Evolutionary conservation across 305 asterid species (phyloP).

Genomic region (Solanum hybrid): DNA sequence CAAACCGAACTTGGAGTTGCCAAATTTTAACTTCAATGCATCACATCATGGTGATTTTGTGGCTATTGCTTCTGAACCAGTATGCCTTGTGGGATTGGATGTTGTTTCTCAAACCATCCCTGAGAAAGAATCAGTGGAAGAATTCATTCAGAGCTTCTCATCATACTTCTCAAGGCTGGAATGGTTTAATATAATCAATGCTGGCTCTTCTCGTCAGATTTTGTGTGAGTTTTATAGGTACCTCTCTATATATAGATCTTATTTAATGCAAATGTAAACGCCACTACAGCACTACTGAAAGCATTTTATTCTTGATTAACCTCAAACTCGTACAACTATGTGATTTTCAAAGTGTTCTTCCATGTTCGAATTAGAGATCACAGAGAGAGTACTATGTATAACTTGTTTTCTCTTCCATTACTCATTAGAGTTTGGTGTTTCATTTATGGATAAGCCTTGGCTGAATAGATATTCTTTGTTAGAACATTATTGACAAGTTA

Average conservation of each 20-base stretch:
- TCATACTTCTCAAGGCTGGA: constrained; percentile 61
- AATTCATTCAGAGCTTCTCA: constrained; percentile 51
- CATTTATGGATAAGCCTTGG: neutral
- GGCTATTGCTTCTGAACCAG: constrained; percentile 87
- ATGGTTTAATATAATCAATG: constrained; percentile 47
- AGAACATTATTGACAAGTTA: neutral
- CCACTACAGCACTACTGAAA: neutral
- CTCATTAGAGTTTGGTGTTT: neutral
- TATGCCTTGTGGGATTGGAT: constrained; percentile 85
- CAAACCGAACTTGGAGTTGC: constrained; percentile 21
- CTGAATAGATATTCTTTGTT: neutral
- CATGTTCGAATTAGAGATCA: neutral
- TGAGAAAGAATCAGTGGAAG: constrained; percentile 47
- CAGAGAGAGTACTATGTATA: neutral
- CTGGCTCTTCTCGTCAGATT: constrained; percentile 47
- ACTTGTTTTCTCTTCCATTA: neutral
- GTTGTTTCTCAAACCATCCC: constrained; percentile 54
- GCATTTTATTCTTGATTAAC: neutral
- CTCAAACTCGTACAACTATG: neutral
- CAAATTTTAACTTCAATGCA: constrained; percentile 70
- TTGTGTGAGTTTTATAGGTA: constrained; percentile 62
- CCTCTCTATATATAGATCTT: neutral
- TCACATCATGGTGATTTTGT: constrained; percentile 94
- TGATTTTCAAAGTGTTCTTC: neutral
- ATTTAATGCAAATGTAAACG: neutral